Evolutionary conservation across 1,284 basidiomycete species (phyloP), one percentile per base, ranked within the genome.

Genomic region (Salmacisia buchloeana): DNA sequence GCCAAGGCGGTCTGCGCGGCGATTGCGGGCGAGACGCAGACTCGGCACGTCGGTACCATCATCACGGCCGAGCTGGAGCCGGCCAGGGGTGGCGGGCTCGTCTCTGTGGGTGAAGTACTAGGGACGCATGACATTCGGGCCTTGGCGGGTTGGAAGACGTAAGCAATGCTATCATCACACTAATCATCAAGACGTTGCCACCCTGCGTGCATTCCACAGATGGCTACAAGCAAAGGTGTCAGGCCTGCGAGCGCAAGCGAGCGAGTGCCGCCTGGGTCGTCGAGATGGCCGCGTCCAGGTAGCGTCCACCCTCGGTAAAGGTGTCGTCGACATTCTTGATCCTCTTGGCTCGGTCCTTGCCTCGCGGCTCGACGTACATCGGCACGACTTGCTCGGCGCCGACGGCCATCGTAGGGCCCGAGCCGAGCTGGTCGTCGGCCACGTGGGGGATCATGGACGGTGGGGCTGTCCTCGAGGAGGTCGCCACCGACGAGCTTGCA

Each of bases 1-100:
- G 94, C 89, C 1, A 87, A 89, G 72, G 92, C 93, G 0, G 86
- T 92, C 9, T 87, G 87, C 68, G 81, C 69, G 1, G 74, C 81
- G 3, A 81, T 89, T 61, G 80, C 78, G 64, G 69, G 66, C 57
- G 80, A 80, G 49, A 31, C 49, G 49, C 49, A 56, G 83, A 84
- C 54, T 81, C 90, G 49, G 81, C 77, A 60, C 91, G 91, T 43
- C 85, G 89, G n/a, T 82, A 15, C 27, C 15, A 31, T 31, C 9
- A 31, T 54, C 25, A 54, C 49, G 29, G 49, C 49, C 27, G 25
- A 54, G 29, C 13, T 54, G 9, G 49, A 33, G 9, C 25, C 49
- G 6, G n/a, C n/a, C n/a, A n/a, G n/a, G n/a, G 27, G 29, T 9
- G 49, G 27, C 2, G 15, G 18, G 49, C 49, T 31, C 27, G 13